Conservation (phyloP, 1,284 basidiomycete genomes). For the Trichosporon ovoides region DNA sequence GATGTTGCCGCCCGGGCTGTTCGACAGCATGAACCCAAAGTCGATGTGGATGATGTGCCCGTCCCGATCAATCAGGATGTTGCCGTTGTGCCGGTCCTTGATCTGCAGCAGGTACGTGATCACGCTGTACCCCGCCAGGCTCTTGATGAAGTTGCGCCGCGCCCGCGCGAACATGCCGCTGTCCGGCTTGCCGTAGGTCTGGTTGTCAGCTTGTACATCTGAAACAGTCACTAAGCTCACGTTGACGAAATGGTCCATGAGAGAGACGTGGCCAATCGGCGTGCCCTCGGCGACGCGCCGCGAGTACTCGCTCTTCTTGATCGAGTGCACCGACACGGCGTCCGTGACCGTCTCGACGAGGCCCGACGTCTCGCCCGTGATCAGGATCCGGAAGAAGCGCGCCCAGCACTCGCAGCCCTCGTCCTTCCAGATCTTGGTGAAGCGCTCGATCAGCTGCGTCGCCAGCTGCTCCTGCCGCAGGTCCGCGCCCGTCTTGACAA, state of each 20-base stretch:
- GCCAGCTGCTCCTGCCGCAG: slow-evolving; percentile 96
- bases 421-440: slow-evolving; percentile 90
- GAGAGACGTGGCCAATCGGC: slow-evolving; percentile 69
- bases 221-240: slow-evolving; percentile 51
- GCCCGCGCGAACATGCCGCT: slow-evolving; percentile 79
- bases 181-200: slow-evolving; percentile 86
- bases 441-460: slow-evolving; percentile 88
- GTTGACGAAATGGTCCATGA: slow-evolving; percentile 82
- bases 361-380: slow-evolving; percentile 88
- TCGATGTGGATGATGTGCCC: slow-evolving; percentile 83
- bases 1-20: slow-evolving; percentile 88
- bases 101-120: slow-evolving; percentile 95
- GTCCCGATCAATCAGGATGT: slow-evolving; percentile 91
- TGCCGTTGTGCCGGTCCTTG: slow-evolving; percentile 98
- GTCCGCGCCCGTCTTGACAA: slow-evolving; percentile 97
- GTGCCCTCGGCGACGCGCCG: slow-evolving; percentile 71
- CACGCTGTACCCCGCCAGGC: slow-evolving; percentile 89
- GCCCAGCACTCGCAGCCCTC: slow-evolving; percentile 87
- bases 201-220: neutral
- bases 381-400: slow-evolving; percentile 83
- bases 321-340: slow-evolving; percentile 95
- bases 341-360: slow-evolving; percentile 94
- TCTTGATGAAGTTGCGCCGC: slow-evolving; percentile 87
- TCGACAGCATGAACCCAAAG: slow-evolving; percentile 97
- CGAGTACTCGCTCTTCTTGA: slow-evolving; percentile 98